phyloP scores from a whole-genome alignment of 208 protist genomes.

The Crithidia acanthocephali region DNA sequence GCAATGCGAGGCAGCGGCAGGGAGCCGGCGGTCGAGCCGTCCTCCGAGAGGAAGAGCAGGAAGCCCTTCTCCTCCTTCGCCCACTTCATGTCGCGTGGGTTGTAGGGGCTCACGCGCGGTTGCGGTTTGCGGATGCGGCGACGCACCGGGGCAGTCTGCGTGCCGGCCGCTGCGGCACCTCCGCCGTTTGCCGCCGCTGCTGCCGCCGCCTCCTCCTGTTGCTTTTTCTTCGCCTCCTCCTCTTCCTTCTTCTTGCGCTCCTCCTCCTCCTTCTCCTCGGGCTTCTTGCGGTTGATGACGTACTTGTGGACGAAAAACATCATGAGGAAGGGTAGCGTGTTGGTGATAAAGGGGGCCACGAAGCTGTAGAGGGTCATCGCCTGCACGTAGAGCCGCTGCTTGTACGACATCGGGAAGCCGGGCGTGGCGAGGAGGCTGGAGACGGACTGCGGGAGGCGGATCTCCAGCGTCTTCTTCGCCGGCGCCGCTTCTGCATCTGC shows the following conservation, averaged over 20 bases:
- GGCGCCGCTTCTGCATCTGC: background rate
- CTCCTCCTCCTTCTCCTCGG: conserved; percentile 29
- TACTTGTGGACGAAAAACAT: conserved; percentile 78
- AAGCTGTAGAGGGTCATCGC: conserved; percentile 44
- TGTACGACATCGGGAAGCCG: conserved; percentile 59
- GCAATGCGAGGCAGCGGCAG: conserved; percentile 47
- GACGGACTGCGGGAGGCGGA: conserved; percentile 34
- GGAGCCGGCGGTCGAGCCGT: conserved; percentile 29
- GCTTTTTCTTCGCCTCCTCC: conserved; percentile 4
- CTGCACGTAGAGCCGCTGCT: conserved; percentile 57
- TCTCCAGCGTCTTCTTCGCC: conserved; percentile 1
- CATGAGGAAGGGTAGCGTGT: conserved; percentile 68
- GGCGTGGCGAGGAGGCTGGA: conserved; percentile 40
- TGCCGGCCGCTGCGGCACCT: background rate
- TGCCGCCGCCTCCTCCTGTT: conserved; percentile 3
- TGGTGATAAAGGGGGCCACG: conserved; percentile 46
- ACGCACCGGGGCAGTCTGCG: conserved; percentile 17
- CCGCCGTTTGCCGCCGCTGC: conserved; percentile 1
- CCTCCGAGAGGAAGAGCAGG: conserved; percentile 57
- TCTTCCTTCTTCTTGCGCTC: conserved; percentile 33
- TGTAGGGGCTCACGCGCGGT: conserved; percentile 43
- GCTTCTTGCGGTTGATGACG: conserved; percentile 44
- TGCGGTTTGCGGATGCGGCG: conserved; percentile 33
- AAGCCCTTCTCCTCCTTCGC: conserved; percentile 74
- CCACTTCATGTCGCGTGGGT: conserved; percentile 52